phyloP scores from a whole-genome alignment of 352 stramenopile species.

The Pythium plurisporium region DNA sequence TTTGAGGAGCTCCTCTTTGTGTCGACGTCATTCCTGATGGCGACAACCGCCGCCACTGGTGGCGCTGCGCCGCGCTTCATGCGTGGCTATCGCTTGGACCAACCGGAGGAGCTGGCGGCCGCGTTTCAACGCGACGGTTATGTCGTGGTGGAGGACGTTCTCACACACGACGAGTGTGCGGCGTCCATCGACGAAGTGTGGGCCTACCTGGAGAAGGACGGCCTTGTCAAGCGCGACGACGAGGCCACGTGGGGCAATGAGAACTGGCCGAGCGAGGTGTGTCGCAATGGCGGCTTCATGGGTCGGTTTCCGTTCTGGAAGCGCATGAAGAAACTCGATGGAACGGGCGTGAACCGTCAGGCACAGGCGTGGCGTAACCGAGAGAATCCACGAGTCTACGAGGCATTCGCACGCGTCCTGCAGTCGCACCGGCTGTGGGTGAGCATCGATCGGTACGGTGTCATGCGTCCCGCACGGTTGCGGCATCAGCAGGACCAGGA shows the following conservation, averaged over 20 bases:
- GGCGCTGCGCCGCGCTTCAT: slow-evolving; percentile 8
- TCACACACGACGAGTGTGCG: slow-evolving; percentile 26
- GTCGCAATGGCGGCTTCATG: slow-evolving; percentile 47
- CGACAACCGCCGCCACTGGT: neutral
- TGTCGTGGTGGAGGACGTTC: slow-evolving; percentile 41
- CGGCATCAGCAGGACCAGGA: slow-evolving; percentile 21
- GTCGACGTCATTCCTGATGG: neutral
- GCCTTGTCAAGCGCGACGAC: slow-evolving; percentile 35
- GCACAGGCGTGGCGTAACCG: slow-evolving; percentile 44
- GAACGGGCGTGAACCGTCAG: slow-evolving; percentile 36
- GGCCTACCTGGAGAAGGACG: slow-evolving; percentile 41
- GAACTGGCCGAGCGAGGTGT: slow-evolving; percentile 40
- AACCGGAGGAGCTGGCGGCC: slow-evolving; percentile 31
- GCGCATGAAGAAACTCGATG: slow-evolving; percentile 49
- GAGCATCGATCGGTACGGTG: slow-evolving; percentile 46
- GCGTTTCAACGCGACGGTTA: slow-evolving; percentile 41
- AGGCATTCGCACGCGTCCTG: slow-evolving; percentile 34
- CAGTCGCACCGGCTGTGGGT: slow-evolving; percentile 32
- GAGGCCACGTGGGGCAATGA: slow-evolving; percentile 42
- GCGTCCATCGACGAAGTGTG: slow-evolving; percentile 42
- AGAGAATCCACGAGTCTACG: slow-evolving; percentile 34
- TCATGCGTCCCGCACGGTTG: slow-evolving; percentile 36
- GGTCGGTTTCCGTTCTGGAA: slow-evolving; percentile 48
- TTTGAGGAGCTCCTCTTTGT: neutral
- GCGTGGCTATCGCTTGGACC: slow-evolving; percentile 24